Evolutionary conservation across 441 rosid genomes (phyloP).

Genomic region (Francoa sonchifolia): DNA sequence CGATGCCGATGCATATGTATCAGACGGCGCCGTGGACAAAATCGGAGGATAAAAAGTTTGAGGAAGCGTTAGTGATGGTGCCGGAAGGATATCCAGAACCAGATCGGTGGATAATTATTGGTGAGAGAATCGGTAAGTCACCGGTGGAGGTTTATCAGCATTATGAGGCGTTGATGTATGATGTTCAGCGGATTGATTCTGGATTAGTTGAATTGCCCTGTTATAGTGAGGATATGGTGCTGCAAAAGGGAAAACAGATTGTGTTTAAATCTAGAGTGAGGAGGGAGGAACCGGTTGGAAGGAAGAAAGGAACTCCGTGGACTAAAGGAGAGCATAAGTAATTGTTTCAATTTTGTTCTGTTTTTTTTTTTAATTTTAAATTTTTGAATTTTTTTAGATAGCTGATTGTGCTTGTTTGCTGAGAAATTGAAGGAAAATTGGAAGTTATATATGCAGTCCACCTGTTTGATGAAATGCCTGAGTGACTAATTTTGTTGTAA

Average conservation of each 20-base stretch:
- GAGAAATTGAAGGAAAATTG: no score
- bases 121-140: conserved; percentile 30
- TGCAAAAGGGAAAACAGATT: conserved; percentile 22
- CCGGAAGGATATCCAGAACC: conserved; percentile 38
- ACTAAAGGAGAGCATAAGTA: conserved; percentile 69
- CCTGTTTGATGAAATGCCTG: no score
- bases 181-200: conserved; percentile 50
- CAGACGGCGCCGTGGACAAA: conserved; percentile 47
- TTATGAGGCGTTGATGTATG: conserved; percentile 41
- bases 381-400: no score
- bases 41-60: conserved; percentile 57
- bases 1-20: no score
- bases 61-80: conserved; percentile 41
- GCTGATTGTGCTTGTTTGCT: no score
- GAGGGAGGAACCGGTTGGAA: conserved; percentile 27
- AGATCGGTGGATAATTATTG: conserved; percentile 56
- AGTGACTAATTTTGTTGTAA: no score
- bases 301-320: conserved; percentile 85
- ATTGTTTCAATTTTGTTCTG: no score
- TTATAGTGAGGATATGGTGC: conserved; percentile 36
- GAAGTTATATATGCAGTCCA: no score
- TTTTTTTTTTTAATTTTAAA: no score
- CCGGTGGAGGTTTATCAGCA: conserved; percentile 37
- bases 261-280: conserved; percentile 25
- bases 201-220: conserved; percentile 53